Conservation (phyloP, 2,329 filamentous ascomycete genomes). For the Aureobasidium subglaciale region DNA sequence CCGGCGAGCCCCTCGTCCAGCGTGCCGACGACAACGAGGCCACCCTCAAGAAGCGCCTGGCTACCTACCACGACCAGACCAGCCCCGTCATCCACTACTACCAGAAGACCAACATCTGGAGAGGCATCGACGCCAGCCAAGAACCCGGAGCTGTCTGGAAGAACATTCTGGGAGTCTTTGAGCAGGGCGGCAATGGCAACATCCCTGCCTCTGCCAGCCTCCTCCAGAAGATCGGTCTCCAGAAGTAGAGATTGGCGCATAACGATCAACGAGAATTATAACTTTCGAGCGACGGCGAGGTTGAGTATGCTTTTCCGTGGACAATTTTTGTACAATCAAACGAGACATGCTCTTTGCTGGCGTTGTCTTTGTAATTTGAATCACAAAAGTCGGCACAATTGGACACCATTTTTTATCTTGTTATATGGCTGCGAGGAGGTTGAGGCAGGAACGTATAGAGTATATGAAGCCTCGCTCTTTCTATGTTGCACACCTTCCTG, state of each 20-base stretch:
- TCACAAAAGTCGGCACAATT: conserved; percentile 13
- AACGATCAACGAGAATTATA: conserved; percentile 3
- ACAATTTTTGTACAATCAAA: conserved; percentile 11
- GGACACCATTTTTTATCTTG: neutral
- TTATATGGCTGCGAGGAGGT: neutral
- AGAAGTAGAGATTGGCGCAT: conserved; percentile 33
- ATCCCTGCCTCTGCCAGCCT: conserved; percentile 34
- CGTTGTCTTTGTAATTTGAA: conserved; percentile 10
- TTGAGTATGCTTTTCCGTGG: neutral
- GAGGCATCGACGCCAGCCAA: conserved; percentile 89
- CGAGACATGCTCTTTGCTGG: conserved; percentile 3
- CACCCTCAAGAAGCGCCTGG: conserved; percentile 87
- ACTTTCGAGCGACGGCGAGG: conserved; percentile 6
- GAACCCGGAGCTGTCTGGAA: conserved; percentile 95
- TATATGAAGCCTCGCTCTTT: conserved; percentile 4
- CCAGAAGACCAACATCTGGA: conserved; percentile 96
- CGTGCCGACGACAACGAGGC: conserved; percentile 95
- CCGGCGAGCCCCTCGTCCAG: conserved; percentile 93
- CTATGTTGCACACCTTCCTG: neutral
- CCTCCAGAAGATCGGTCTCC: conserved; percentile 49
- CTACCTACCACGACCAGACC: conserved; percentile 92
- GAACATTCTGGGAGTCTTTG: conserved; percentile 78
- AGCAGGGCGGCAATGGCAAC: conserved; percentile 36
- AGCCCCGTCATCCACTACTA: conserved; percentile 91
- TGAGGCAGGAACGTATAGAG: neutral